Base-by-base conservation (phyloP, 345 rosid genomes). In the Linum lewisii region DNA sequence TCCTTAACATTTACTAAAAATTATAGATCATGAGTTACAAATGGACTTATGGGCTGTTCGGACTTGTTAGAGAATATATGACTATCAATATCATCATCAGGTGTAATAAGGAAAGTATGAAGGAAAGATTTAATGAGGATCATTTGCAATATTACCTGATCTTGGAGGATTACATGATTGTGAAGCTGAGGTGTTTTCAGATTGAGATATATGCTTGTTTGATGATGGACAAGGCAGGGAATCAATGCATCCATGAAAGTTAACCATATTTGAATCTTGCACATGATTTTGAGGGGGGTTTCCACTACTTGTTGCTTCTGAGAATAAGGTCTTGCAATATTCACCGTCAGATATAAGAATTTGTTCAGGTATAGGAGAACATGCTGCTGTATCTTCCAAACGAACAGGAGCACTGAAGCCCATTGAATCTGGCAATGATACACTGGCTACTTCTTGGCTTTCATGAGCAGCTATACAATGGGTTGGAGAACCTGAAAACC, bases 261-360 rank as follows among this genome's bases (percentile, higher is more conserved):
- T 74, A 69, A 62, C 64, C 67, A 73, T 62, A 59, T 71, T 73
- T 60, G 68, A 68, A 56, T 68, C 79, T 62, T 75, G 66, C 11
- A 71, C 62, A 58, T 69, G 66, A 70, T 71, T 66, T 72, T 62
- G 81, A 57, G 83, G 60, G 55, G 83, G 36, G 56, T 58, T 53
- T 55, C 67, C 72, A 63, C 72, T 75, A 36, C 64, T 81, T 62
- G 70, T 61, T 66, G 76, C 80, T 63, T 89, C 94, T 14, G 82
- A 73, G 54, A 89, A 85, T 69, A 89, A 80, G 66, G 76, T 75
- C 79, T 80, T 75, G 72, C 95, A 89, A 66, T 87, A 90, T 72
- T 90, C 97, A 62, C 84, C 96, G 68, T 93, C 96, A 20, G 96
- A 72, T 72, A 85, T 74, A 75, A 89, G 70, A 57, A 82, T 69